phyloP scores from a whole-genome alignment of 176 grass and related monocot species.

The Avena atlantica region DNA sequence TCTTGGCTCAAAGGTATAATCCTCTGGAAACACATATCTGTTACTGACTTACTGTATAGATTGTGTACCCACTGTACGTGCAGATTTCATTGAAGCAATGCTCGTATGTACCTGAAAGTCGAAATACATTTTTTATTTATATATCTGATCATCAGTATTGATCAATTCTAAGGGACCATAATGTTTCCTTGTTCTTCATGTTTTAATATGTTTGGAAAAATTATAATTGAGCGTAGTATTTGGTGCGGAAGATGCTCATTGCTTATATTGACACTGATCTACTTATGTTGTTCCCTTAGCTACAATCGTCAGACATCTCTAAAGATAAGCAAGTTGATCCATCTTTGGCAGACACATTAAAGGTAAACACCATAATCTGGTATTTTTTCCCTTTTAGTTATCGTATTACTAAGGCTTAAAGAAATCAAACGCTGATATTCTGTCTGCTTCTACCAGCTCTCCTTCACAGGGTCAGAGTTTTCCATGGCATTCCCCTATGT shows the following conservation, averaged over 20 bases:
- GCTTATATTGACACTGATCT: slow-evolving; percentile 22
- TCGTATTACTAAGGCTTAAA: slow-evolving; percentile 1
- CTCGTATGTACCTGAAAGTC: neutral
- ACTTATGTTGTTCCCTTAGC: slow-evolving; percentile 55
- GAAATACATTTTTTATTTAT: neutral
- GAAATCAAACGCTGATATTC: slow-evolving; percentile 24
- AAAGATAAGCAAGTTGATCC: slow-evolving; percentile 67
- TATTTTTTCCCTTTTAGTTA: slow-evolving; percentile 4
- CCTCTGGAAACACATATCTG: slow-evolving; percentile 1
- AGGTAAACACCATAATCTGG: slow-evolving; percentile 55
- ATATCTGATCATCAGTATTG: neutral
- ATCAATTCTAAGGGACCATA: neutral
- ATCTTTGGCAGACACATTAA: slow-evolving; percentile 69
- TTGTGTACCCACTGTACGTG: neutral
- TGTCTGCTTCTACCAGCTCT: slow-evolving; percentile 47
- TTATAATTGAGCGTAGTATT: neutral
- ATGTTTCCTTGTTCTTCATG: slow-evolving; percentile 21
- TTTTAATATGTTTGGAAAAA: neutral
- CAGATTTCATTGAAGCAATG: neutral
- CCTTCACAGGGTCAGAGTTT: slow-evolving; percentile 79
- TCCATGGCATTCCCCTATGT: slow-evolving; percentile 92
- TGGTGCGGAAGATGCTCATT: slow-evolving; percentile 7
- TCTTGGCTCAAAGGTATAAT: slow-evolving; percentile 80
- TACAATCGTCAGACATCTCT: slow-evolving; percentile 86
- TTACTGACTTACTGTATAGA: neutral